A percentile compares a stretch with the other conserved stretches of the same genome.
Evolutionary conservation across 257 asterid genomes (phyloP).

Genomic region (Prunella vulgaris): DNA sequence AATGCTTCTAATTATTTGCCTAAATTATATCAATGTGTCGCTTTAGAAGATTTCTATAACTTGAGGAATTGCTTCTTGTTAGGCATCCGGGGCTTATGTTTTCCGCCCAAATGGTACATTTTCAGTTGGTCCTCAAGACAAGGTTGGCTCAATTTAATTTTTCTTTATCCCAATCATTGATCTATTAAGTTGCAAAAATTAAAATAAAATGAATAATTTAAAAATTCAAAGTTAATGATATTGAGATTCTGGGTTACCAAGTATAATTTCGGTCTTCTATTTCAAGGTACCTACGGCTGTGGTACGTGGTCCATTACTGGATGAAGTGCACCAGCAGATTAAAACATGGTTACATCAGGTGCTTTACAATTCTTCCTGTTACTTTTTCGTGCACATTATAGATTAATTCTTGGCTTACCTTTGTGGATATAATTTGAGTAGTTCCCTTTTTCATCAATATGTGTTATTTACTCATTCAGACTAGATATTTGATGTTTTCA

Average conservation of each 20-base stretch:
- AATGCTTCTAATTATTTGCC: background rate
- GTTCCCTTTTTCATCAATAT: background rate
- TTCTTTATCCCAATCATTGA: constrained; percentile 8
- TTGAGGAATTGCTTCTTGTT: constrained; percentile 21
- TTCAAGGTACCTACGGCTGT: constrained; percentile 51
- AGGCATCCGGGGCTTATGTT: constrained; percentile 88
- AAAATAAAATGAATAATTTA: background rate
- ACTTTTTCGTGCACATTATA: constrained; percentile 8
- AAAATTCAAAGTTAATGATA: constrained; percentile 3
- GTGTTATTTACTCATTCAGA: background rate
- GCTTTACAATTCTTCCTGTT: background rate
- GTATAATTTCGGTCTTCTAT: constrained; percentile 19
- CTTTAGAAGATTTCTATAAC: constrained; percentile 11
- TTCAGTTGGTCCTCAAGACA: constrained; percentile 46
- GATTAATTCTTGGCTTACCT: background rate
- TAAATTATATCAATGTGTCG: constrained; percentile 3
- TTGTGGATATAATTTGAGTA: background rate
- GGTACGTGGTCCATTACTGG: constrained; percentile 62
- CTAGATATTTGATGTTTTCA: constrained; percentile 2
- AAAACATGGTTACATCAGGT: constrained; percentile 83
- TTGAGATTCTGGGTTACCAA: constrained; percentile 3
- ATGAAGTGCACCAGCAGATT: constrained; percentile 74
- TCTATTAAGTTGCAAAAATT: background rate
- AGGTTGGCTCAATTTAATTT: constrained; percentile 33
- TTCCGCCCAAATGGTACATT: constrained; percentile 78